Evolutionary conservation across 2,329 filamentous ascomycete genomes (phyloP), one percentile per base, ranked within the genome.

Genomic region (Fusarium nygamai): DNA sequence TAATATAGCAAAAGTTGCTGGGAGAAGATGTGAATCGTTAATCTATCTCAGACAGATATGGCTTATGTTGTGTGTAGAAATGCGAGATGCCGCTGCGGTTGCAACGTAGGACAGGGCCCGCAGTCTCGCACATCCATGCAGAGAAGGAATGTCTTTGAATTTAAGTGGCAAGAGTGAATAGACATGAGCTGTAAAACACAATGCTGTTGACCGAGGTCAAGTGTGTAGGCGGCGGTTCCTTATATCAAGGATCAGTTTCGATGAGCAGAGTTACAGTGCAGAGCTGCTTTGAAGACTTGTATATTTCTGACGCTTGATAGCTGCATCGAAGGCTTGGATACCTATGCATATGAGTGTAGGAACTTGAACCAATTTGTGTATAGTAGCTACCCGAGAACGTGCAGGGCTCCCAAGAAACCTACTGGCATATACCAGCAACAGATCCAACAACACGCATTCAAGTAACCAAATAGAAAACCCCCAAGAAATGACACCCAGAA

Each of bases 31-130:
- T 56, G 36, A n/a, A 61, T 39, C 13, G 19, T 58, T 38, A 74
- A 69, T 74, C 13, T 74, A 74, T 75, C 61, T 63, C 43, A 43
- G 24, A 64, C 70, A 71, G 38, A 62, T 70, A 60, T 66, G 57
- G 53, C 62, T 64, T 67, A 61, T 61, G 53, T 44, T 36, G 75
- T 76, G 73, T 60, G 27, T 33, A 57, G 47, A 36, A 33, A 65
- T 76, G 76, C 64, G 67, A 74, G 75, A 78, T 78, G 64, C 75
- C 68, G 73, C 72, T 74, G 67, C 61, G 44, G 72, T 63, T 54
- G 64, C 27, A 74, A 77, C 69, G 76, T 78, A 41, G 22, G 50
- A 77, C 76, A 44, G 46, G 44, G 57, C 29, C 47, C 50, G 57
- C 48, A 57, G 66, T 53, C 65, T 67, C 59, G 61, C 67, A 64